phyloP scores from a whole-genome alignment of 2,329 filamentous ascomycete genomes.

The Davidsoniella eucalypti region DNA sequence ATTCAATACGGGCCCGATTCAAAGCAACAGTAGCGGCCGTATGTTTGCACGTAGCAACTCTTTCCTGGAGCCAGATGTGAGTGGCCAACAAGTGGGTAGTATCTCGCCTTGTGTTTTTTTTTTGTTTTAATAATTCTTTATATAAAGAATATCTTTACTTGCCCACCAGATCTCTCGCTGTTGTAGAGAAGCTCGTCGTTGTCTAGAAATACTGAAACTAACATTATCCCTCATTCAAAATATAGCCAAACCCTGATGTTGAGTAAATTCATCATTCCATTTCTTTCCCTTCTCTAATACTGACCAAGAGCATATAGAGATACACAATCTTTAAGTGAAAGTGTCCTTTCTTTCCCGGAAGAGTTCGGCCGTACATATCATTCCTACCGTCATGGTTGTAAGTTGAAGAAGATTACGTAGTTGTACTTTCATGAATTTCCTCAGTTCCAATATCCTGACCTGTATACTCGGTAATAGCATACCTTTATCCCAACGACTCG shows the following conservation, averaged over 20 bases:
- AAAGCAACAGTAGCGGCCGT: slow-evolving; percentile 7
- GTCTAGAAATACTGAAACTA: neutral
- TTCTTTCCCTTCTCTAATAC: neutral
- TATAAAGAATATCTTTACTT: too few relatives aligned
- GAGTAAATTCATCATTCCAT: neutral
- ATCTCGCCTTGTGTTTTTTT: neutral
- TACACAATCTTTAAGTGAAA: slow-evolving; percentile 25
- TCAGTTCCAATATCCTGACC: neutral
- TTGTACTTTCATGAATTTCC: neutral
- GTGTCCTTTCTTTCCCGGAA: slow-evolving; percentile 25
- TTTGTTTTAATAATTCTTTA: neutral
- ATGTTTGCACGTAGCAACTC: slow-evolving; percentile 16
- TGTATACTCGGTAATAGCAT: slow-evolving; percentile 20
- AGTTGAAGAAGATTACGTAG: slow-evolving; percentile 15
- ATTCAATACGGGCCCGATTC: slow-evolving; percentile 16
- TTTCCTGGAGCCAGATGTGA: slow-evolving; percentile 21
- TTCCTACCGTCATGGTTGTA: slow-evolving; percentile 30
- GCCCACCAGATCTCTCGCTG: neutral
- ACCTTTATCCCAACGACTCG: slow-evolving; percentile 29
- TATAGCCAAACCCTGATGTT: neutral
- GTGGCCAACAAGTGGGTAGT: slow-evolving; percentile 5
- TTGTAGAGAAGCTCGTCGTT: neutral
- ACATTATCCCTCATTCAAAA: neutral
- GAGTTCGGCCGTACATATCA: slow-evolving; percentile 32
- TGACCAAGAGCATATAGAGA: slow-evolving; percentile 10